Conservation (phyloP, 257 asterid species). For the Dorcoceras hygrometricum region DNA sequence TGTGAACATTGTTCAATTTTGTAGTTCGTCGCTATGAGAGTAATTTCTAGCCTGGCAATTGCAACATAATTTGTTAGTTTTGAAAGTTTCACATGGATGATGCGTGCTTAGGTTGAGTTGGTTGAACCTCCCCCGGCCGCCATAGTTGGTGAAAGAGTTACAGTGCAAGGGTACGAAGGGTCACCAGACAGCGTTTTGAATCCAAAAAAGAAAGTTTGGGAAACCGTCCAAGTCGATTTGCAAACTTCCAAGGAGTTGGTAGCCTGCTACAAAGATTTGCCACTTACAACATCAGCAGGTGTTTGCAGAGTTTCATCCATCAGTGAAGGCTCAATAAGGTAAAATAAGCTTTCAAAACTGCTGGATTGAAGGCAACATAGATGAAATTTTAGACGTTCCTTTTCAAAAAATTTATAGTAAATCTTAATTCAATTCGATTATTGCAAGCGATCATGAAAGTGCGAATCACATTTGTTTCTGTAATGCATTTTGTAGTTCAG, state of each 20-base stretch:
- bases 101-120: constrained; percentile 66
- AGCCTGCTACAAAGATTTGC: constrained; percentile 71
- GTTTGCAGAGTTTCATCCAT: constrained; percentile 77
- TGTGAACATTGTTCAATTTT: not conserved
- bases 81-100: constrained; percentile 8
- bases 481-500: not conserved
- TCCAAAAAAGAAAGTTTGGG: constrained; percentile 95
- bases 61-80: not conserved
- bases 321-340: constrained; percentile 60
- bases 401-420: not conserved
- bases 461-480: not conserved
- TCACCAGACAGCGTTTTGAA: constrained; percentile 68
- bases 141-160: constrained; percentile 71
- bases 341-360: constrained; percentile 5
- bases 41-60: not conserved
- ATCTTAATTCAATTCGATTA: not conserved
- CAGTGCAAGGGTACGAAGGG: constrained; percentile 65
- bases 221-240: constrained; percentile 76
- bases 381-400: not conserved
- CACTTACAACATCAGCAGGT: constrained; percentile 86
- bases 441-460: not conserved
- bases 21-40: not conserved
- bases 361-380: not conserved
- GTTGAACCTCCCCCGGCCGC: constrained; percentile 86
- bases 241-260: constrained; percentile 64